Percentiles rank a stretch among this genome's conserved stretches.
phyloP scores from a whole-genome alignment of 108 stramenopile species.

The Discostella stelligeroides region DNA sequence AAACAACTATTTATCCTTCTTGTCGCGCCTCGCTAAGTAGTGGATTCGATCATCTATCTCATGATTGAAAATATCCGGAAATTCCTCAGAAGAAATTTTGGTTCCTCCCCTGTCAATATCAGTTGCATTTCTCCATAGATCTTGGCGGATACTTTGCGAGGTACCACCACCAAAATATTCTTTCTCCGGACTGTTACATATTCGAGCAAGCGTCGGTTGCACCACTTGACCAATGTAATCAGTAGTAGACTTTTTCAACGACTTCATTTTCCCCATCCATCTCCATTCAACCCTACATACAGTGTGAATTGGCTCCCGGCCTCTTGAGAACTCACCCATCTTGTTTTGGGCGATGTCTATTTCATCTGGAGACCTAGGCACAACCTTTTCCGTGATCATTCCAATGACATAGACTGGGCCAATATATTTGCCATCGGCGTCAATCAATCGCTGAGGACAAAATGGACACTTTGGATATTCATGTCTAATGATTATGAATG shows the following conservation, averaged over 20 bases:
- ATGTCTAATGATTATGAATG: conserved; percentile 13
- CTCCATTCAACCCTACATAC: conserved; percentile 8
- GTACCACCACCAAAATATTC: no score
- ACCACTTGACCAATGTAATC: neutral
- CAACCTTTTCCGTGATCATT: conserved; percentile 6
- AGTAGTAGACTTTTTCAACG: neutral
- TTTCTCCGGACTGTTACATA: neutral
- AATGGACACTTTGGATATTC: conserved; percentile 14
- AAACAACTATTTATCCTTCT: no score
- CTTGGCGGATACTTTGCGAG: no score
- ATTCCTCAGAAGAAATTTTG: no score
- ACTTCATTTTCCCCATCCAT: conserved; percentile 6
- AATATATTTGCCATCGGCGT: conserved; percentile 11
- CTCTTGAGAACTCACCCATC: conserved; percentile 4
- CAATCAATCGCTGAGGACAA: neutral
- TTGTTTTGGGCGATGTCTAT: neutral
- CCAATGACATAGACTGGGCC: conserved; percentile 20
- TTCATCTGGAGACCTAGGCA: conserved; percentile 10
- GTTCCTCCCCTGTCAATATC: no score
- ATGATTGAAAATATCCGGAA: no score
- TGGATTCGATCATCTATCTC: no score
- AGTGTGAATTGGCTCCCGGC: neutral
- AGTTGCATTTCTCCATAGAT: no score
- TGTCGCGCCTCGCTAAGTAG: no score
- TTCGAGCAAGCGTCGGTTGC: neutral